Conservation (phyloP, 768 basidiomycete genomes). For the Lactarius hatsudake region DNA sequence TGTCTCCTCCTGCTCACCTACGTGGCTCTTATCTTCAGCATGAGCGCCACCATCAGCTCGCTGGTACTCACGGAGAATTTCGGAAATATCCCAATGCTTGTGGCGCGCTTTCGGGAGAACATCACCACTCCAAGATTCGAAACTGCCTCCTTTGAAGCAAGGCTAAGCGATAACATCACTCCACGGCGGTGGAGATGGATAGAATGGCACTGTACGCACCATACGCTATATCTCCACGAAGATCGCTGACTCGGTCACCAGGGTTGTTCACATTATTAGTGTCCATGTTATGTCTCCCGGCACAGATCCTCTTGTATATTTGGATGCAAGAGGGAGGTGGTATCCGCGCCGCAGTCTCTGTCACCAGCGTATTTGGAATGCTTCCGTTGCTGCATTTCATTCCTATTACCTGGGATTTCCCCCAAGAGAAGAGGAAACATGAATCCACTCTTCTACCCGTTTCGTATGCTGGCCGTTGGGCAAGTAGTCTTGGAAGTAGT, state of each 20-base stretch:
- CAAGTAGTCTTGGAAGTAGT: background rate
- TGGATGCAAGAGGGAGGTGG: slow-evolving; percentile 12
- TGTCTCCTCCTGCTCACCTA: slow-evolving; percentile 24
- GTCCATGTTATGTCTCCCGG: slow-evolving; percentile 17
- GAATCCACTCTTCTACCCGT: background rate
- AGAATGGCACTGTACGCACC: slow-evolving; percentile 20
- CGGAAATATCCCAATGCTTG: slow-evolving; percentile 17
- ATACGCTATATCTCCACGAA: no score
- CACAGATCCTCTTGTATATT: slow-evolving; percentile 21
- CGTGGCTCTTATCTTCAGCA: slow-evolving; percentile 25
- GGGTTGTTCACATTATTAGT: slow-evolving; percentile 17
- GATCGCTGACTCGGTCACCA: background rate
- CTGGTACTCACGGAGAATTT: slow-evolving; percentile 24
- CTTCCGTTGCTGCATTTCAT: slow-evolving; percentile 23
- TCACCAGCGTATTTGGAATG: slow-evolving; percentile 16
- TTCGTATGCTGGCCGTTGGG: background rate
- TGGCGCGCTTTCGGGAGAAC: slow-evolving; percentile 3
- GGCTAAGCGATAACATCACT: background rate
- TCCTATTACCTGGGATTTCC: background rate
- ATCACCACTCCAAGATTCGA: background rate
- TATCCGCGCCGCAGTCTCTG: slow-evolving; percentile 3
- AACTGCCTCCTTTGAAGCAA: background rate
- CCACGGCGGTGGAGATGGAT: slow-evolving; percentile 15
- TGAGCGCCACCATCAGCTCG: slow-evolving; percentile 24
- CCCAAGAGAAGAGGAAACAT: background rate